These are phyloP conservation scores for Pyrus hybrid DNA, from an alignment of 331 rosid species.

Conservation along the genomic window DNA sequence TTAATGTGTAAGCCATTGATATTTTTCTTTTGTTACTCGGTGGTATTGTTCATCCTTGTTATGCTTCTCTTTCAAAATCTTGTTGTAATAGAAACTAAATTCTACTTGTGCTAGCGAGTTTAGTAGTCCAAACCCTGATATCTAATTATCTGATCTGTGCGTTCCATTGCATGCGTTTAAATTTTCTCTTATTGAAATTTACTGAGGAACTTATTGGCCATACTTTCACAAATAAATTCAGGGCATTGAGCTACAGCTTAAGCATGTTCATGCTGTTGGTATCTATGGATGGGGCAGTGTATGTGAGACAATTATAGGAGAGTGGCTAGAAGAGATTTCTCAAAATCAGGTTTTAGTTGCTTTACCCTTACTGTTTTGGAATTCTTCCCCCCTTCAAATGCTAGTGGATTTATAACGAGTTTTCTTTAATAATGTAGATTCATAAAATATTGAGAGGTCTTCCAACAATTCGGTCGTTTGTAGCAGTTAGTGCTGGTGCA, in stretches of 20 bases:
- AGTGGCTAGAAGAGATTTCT: conserved; percentile 93
- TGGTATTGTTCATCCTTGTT: neutral
- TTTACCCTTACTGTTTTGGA: conserved; percentile 10
- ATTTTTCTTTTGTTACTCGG: neutral
- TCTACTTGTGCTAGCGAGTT: neutral
- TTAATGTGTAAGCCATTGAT: neutral
- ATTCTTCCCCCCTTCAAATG: conserved; percentile 9
- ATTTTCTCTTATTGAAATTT: neutral
- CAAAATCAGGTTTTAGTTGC: conserved; percentile 68
- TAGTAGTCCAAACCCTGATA: neutral
- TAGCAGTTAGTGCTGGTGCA: conserved; percentile 84
- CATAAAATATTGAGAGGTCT: conserved; percentile 77
- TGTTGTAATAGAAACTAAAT: neutral
- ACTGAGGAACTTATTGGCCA: conserved; percentile 12
- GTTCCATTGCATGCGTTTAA: neutral
- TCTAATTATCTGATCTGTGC: neutral
- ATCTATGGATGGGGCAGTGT: conserved; percentile 92
- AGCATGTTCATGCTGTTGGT: conserved; percentile 79
- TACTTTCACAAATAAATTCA: conserved; percentile 23
- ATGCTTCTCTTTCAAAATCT: neutral
- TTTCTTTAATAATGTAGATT: conserved; percentile 36
- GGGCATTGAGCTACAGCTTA: conserved; percentile 91
- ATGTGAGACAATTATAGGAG: conserved; percentile 72
- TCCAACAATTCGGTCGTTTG: conserved; percentile 74
- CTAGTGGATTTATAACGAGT: conserved; percentile 5